Percentiles rank a stretch among this genome's conserved stretches.
These are phyloP conservation scores for Xerocomellus amylosporus DNA, from an alignment of 768 basidiomycete species.

Conservation along the genomic window DNA sequence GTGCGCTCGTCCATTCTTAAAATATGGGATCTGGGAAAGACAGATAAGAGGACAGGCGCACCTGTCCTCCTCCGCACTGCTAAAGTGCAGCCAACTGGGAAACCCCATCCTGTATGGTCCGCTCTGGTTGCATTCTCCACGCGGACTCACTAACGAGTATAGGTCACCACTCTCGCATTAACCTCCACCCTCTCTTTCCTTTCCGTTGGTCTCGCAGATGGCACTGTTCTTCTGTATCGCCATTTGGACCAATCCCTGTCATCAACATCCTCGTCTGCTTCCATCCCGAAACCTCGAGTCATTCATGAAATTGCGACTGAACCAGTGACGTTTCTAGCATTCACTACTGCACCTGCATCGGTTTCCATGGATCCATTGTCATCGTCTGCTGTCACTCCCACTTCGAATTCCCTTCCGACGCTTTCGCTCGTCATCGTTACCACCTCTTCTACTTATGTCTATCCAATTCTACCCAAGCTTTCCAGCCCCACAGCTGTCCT, in stretches of 20 bases:
- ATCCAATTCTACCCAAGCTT: constrained; percentile 70
- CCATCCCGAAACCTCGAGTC: constrained; percentile 81
- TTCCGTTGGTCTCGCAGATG: constrained; percentile 92
- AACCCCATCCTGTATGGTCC: constrained; percentile 69
- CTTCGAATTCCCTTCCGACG: constrained; percentile 33
- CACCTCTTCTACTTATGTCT: constrained; percentile 72
- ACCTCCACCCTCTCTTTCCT: constrained; percentile 78
- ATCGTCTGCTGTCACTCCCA: constrained; percentile 9
- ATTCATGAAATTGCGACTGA: constrained; percentile 84
- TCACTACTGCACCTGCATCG: constrained; percentile 44
- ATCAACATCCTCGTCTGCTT: constrained; percentile 59
- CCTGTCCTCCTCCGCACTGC: constrained; percentile 70
- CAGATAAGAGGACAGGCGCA: constrained; percentile 59
- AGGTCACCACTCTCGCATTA: constrained; percentile 80
- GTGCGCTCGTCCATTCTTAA: constrained; percentile 70
- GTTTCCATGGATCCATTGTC: constrained; percentile 23
- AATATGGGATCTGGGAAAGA: constrained; percentile 82
- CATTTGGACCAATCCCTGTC: constrained; percentile 89
- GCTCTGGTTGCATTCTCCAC: background rate
- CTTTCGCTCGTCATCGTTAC: constrained; percentile 85
- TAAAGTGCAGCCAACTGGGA: constrained; percentile 70
- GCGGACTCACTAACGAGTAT: background rate
- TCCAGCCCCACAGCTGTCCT: constrained; percentile 62
- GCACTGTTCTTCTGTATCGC: constrained; percentile 86
- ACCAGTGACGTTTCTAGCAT: constrained; percentile 91